Evolutionary conservation across 1,284 basidiomycete species (phyloP).

Genomic region (Tilletia walkeri): DNA sequence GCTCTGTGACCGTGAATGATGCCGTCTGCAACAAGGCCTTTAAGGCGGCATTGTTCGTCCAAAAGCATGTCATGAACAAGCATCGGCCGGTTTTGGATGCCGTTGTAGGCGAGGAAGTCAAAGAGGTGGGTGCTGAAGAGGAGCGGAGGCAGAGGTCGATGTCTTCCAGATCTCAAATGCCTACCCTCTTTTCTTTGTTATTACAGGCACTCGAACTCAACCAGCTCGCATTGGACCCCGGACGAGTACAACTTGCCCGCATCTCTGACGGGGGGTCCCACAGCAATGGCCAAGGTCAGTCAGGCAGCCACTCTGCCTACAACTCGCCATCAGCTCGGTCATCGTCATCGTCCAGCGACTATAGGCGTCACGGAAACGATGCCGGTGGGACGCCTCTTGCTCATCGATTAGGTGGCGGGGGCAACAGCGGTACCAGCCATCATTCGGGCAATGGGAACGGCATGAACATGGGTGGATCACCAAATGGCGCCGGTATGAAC

Average conservation of each 20-base stretch:
- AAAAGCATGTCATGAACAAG: slow-evolving; percentile 52
- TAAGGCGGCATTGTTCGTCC: slow-evolving; percentile 43
- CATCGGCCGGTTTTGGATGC: slow-evolving; percentile 37
- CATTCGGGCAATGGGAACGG: background rate
- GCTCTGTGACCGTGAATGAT: slow-evolving; percentile 33
- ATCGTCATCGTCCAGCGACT: background rate
- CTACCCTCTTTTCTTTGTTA: background rate
- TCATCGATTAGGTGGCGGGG: background rate
- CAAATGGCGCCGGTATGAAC: background rate
- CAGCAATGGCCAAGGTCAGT: background rate
- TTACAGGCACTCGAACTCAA: background rate
- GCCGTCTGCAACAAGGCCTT: slow-evolving; percentile 46
- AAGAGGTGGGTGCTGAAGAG: slow-evolving; percentile 23
- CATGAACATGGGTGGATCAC: too few relatives aligned
- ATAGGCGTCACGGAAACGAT: background rate
- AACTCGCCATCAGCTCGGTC: background rate
- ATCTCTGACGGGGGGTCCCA: background rate
- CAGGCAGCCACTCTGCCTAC: background rate
- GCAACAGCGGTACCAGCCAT: background rate
- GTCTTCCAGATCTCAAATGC: background rate
- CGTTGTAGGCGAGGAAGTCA: slow-evolving; percentile 19
- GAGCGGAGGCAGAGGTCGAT: background rate
- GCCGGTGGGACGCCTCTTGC: background rate
- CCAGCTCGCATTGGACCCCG: background rate
- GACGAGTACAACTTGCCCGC: slow-evolving; percentile 5